Evolutionary conservation across 768 basidiomycete genomes (phyloP).

Genomic region (Lyophyllum shimeji): DNA sequence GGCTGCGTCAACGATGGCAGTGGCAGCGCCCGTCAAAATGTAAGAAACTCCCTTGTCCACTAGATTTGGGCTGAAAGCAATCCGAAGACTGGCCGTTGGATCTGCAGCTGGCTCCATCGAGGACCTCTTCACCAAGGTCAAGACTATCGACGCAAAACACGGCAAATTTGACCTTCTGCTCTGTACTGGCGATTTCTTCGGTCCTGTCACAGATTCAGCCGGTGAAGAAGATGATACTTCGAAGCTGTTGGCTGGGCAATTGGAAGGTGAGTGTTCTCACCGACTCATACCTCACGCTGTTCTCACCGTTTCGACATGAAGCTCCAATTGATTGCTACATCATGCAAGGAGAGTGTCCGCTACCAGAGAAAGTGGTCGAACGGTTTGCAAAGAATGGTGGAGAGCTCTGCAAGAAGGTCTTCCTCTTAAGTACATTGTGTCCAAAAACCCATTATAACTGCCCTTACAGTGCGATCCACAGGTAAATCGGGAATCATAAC

Average conservation of each 20-base stretch:
- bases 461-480: slow-evolving; percentile 26
- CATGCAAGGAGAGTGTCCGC: slow-evolving; percentile 79
- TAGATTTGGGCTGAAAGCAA: slow-evolving; percentile 1
- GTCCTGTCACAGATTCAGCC: slow-evolving; percentile 39
- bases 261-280: slow-evolving; percentile 52
- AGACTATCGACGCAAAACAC: slow-evolving; percentile 84
- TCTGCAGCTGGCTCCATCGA: slow-evolving; percentile 73
- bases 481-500: slow-evolving; percentile 82
- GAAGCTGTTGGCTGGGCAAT: slow-evolving; percentile 62
- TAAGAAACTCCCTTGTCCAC: slow-evolving; percentile 16
- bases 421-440: slow-evolving; percentile 70
- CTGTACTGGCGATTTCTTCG: slow-evolving; percentile 87
- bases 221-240: slow-evolving; percentile 49
- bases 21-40: slow-evolving; percentile 35
- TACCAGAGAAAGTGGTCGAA: slow-evolving; percentile 73
- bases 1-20: slow-evolving; percentile 6
- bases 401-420: slow-evolving; percentile 80
- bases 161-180: slow-evolving; percentile 88
- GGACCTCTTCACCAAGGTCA: slow-evolving; percentile 79
- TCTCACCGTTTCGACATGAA: slow-evolving; percentile 29
- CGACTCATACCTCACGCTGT: neutral
- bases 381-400: slow-evolving; percentile 76
- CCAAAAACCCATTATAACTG: neutral
- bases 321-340: slow-evolving; percentile 91
- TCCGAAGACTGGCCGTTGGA: slow-evolving; percentile 68